Evolutionary conservation across 2,329 filamentous ascomycete species (phyloP), one percentile per base, ranked within the genome.

Genomic region (Fusarium vanettenii): DNA sequence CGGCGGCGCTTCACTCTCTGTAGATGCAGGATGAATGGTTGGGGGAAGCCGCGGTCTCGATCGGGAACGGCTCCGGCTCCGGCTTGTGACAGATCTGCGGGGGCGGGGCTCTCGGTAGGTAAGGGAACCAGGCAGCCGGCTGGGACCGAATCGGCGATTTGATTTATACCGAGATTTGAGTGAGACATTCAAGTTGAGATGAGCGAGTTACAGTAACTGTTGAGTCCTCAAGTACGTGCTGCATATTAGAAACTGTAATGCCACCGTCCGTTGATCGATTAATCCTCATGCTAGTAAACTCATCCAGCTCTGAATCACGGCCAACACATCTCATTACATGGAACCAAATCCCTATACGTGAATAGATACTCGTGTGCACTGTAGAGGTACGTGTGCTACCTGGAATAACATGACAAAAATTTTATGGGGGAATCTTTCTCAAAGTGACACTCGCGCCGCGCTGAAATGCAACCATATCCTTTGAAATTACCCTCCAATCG

Each of bases 31-130:
- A 16, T 33, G n/a, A n/a, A 31, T 22, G 55, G 66, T 63, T 62
- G 64, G 35, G 68, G 41, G 41, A 56, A 59, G 57, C 66, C 52
- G 65, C 37, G 69, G 71, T 69, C 71, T 75, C 66, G 66, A 70
- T 48, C 65, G 63, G 60, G 65, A 66, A 65, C 72, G 60, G 70
- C 74, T 69, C 70, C 67, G 69, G 65, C 71, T 72, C 72, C 72
- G 72, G 72, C 65, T 71, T 60, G 60, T 27, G 48, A 56, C 56
- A 56, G 66, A 64, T 76, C 66, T 76, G 74, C 52, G 74, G 74
- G 74, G 74, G 74, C 67, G 69, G 72, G 69, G 60, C 61, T 75
- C 64, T 43, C 41, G 41, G 41, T 43, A 43, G 55, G 67, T 37
- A 62, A 22, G 63, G 22, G 33, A 56, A n/a, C 25, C 8, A 20